These are phyloP conservation scores for Paraphysoderma sedebokerense DNA, from an alignment of 371 early-diverging fungal species.

Conservation along the genomic window DNA sequence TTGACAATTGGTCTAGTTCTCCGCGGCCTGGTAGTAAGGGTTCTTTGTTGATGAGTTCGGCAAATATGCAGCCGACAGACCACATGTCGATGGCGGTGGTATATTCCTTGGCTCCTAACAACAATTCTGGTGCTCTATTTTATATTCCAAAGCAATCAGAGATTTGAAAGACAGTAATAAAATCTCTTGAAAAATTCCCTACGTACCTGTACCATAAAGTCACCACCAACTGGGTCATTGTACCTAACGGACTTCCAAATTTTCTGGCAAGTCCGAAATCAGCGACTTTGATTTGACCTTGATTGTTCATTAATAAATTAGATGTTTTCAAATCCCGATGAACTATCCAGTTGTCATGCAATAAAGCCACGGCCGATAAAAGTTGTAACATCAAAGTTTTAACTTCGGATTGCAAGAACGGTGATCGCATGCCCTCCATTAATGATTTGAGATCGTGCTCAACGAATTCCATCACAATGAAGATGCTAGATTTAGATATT, in stretches of 20 bases:
- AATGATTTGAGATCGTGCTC: slow-evolving; percentile 86
- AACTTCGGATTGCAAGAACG: slow-evolving; percentile 73
- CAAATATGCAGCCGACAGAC: slow-evolving; percentile 91
- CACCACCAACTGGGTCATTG: slow-evolving; percentile 71
- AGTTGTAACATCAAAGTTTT: slow-evolving; percentile 84
- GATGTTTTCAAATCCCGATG: slow-evolving; percentile 97
- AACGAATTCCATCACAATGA: slow-evolving; percentile 93
- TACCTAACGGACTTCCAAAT: slow-evolving; percentile 28
- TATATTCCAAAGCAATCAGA: slow-evolving; percentile 1
- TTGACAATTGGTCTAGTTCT: slow-evolving; percentile 64
- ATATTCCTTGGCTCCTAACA: slow-evolving; percentile 86
- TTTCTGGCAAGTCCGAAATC: slow-evolving; percentile 72
- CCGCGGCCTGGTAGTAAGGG: slow-evolving; percentile 56
- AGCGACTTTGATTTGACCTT: slow-evolving; percentile 66
- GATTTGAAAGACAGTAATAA: not conserved
- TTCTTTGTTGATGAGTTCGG: slow-evolving; percentile 57
- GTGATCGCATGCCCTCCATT: slow-evolving; percentile 61
- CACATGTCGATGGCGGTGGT: slow-evolving; percentile 95
- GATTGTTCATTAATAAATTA: slow-evolving; percentile 76
- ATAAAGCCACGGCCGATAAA: slow-evolving; percentile 58
- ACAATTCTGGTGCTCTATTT: slow-evolving; percentile 87
- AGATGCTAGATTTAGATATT: slow-evolving; percentile 38
- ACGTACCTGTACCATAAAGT: slow-evolving; percentile 74
- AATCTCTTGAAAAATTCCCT: not conserved
- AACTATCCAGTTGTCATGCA: slow-evolving; percentile 91